phyloP scores from a whole-genome alignment of 2,329 filamentous ascomycete genomes.

The Alternaria incomplexa region DNA sequence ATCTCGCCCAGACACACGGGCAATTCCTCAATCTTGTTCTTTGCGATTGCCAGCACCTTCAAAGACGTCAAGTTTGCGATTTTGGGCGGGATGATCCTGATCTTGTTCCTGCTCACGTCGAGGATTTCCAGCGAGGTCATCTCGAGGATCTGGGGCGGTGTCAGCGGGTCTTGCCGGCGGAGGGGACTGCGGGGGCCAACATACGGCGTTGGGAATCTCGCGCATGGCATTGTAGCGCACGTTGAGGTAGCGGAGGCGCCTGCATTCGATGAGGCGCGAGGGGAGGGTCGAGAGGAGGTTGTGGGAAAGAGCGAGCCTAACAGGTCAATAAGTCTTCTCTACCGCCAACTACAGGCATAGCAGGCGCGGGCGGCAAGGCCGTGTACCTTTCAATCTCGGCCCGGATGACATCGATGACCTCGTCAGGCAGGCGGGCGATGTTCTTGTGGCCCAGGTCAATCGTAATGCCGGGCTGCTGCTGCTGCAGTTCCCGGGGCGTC shows the following conservation, averaged over 20 bases:
- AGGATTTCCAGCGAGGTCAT: slow-evolving; percentile 88
- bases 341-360: background rate
- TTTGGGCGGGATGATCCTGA: slow-evolving; percentile 76
- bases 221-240: slow-evolving; percentile 76
- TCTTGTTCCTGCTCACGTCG: slow-evolving; percentile 87
- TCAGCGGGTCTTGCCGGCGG: slow-evolving; percentile 8
- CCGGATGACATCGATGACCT: slow-evolving; percentile 77
- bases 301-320: slow-evolving; percentile 79
- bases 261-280: slow-evolving; percentile 74
- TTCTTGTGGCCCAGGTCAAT: slow-evolving; percentile 79
- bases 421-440: slow-evolving; percentile 73
- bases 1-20: slow-evolving; percentile 87
- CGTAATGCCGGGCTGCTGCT: slow-evolving; percentile 73
- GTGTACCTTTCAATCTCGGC: slow-evolving; percentile 72
- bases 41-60: slow-evolving; percentile 86
- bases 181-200: slow-evolving; percentile 36
- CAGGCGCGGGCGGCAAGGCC: background rate
- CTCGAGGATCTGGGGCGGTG: slow-evolving; percentile 73
- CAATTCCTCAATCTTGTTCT: slow-evolving; percentile 84
- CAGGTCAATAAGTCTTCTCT: slow-evolving; percentile 9
- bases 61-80: slow-evolving; percentile 82
- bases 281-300: slow-evolving; percentile 76
- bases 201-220: slow-evolving; percentile 69
- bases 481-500: slow-evolving; percentile 61
- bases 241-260: slow-evolving; percentile 79